Base-by-base conservation (phyloP, 495 filamentous ascomycete genomes). In the Neurospora sp. region DNA sequence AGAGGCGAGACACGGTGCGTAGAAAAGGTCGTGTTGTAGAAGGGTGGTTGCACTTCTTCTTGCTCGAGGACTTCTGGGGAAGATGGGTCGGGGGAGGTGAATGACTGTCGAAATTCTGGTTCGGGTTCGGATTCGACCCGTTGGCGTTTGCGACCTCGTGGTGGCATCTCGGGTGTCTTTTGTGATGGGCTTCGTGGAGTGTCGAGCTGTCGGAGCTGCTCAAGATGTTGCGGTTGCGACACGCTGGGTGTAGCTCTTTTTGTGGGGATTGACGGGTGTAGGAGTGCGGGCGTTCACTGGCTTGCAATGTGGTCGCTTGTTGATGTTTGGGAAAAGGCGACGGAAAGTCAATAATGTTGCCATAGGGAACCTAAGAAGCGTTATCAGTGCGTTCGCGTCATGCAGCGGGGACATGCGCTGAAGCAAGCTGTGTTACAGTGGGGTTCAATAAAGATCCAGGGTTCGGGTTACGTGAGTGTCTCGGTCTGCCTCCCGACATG, bases 11-110 rank as follows among this genome's bases (percentile, higher is more conserved):
- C 79, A 48, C 85, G 83, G 73, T 84, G 82, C 27, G 81, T 79
- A 2, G 84, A 84, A 71, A 87, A 86, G 37, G 82, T 86, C 1
- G 83, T 85, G 76, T 83, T 84, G 79, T 84, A 85, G 76, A 87
- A 86, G 16, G 78, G 78, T 35, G 53, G 53, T 35, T 14, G 53
- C 27, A 1, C 0, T 8, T 61, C 53, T 18, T 61, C 27, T 65
- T 65, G 53, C 53, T 65, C 53, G 14, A 65, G 27, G 14, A 35
- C 7, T 65, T 65, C 27, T 16, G 22, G 12, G 5, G 53, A 61
- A 0, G 53, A 61, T 4, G 6, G 22, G 22, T 14, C 10, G 14
- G 53, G 53, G 53, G 53, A 65, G 27, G 27, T 16, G 3, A 7
- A 65, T 16, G 53, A 18, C 14, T 35, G 53, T 31, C 53, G 53